Evolutionary conservation across 2,329 filamentous ascomycete genomes (phyloP), one percentile per base, ranked within the genome.

Genomic region (Trematosphaeria pertusa): DNA sequence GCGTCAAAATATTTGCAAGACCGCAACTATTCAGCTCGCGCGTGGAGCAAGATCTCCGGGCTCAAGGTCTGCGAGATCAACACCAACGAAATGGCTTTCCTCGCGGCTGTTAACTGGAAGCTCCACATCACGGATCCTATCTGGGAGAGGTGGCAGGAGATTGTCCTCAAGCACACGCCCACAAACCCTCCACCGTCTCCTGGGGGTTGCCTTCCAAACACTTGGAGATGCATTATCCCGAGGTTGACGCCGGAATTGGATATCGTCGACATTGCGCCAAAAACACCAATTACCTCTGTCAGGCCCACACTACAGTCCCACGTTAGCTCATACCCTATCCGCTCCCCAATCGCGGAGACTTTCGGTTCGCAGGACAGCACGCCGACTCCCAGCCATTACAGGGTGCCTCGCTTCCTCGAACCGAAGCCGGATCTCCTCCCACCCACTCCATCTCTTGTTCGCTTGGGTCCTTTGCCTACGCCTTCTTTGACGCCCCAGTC

Each of bases 1-100:
- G 94, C 94, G 2, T 97, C 94, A 26, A 99, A 99, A 78, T 99
- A 97, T 70, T 79, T 99, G 36, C 94, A 99, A 74, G 94, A 99
- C 71, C 87, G 93, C 60, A 99, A 97, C 75, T 99, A 96, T 75
- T 97, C 94, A 11, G 91, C 94, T 37, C 87, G 93, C 45, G 94
- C 94, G 32, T 99, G 94, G 94, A 97, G 93, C 73, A 97, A 96
- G 79, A 99, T 99, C 61, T 97, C 94, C 14, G 94, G 94, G n/a
- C 80, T 99, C 46, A 91, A 89, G 69, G 92, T 91, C 3, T 79
- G 84, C 46, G 94, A 99, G 75, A 97, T 99, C 73, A 97, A 97
- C 74, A 88, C 91, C 67, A 97, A 97, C 71, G 94, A 99, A 76
- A 87, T 95, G 72, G 86, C 89, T 14, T 99, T 97, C 70, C 81